Evolutionary conservation across 768 basidiomycete genomes (phyloP), one percentile per base, ranked within the genome.

Genomic region (Pisolithus albus): DNA sequence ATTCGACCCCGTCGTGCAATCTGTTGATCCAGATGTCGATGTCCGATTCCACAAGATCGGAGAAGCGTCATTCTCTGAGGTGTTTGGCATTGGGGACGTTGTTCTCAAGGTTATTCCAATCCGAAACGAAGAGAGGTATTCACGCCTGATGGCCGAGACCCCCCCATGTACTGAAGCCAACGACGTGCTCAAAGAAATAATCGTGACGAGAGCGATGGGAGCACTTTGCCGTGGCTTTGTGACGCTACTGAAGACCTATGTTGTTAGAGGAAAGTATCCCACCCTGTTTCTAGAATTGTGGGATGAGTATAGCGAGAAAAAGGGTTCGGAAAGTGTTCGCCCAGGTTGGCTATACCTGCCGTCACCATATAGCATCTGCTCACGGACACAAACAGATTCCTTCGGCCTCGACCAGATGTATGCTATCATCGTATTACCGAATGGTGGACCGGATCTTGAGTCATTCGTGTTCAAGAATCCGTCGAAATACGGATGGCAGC

Each of bases 21-120:
- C 67, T 40, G 61, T 62, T 9, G 55, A 58, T 28, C 57, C 61
- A 34, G 59, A 53, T 58, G 69, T 58, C 58, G 57, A 69, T 54
- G 53, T 67, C 21, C 66, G 51, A 6, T 92, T 92, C 68, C 75
- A 70, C 57, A 99, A 99, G 69, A 84, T 97, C 43, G 95, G 95
- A 39, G 96, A 99, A 70, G 96, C 96, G 7, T 91, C 88, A 46
- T 99, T 88, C 67, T 95, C 92, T 0, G 96, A 99, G 63, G 96
- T 99, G 26, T 99, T 91, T 66, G 87, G 87, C 7, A 85, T 93
- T 47, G 86, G 86, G 3, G 81, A 88, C 57, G 81, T 94, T 32
- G 92, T 94, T n/a, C 75, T 94, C 56, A 95, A 94, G 72, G 77
- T 96, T 42, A 83, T 94, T 36, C 92, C 92, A 6, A 67, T 93